These are phyloP conservation scores for Inosperma sp. DNA, from an alignment of 768 basidiomycete species.

Conservation along the genomic window DNA sequence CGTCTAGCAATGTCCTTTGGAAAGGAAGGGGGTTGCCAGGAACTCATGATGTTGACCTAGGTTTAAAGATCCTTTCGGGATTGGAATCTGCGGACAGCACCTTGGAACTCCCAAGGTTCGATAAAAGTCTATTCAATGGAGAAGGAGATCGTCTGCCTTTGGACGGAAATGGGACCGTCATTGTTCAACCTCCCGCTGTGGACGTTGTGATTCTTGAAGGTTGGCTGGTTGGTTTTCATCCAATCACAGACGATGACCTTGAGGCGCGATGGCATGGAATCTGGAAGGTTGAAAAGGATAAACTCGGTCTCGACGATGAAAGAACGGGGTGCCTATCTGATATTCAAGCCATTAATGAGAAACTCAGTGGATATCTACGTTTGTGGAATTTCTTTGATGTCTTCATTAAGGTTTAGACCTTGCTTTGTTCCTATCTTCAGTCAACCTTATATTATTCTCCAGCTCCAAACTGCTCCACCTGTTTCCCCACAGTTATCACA, in stretches of 20 bases:
- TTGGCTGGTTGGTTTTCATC: slow-evolving; percentile 89
- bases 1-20: slow-evolving; percentile 55
- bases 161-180: slow-evolving; percentile 35
- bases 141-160: slow-evolving; percentile 74
- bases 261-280: slow-evolving; percentile 47
- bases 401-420: slow-evolving; percentile 62
- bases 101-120: slow-evolving; percentile 72
- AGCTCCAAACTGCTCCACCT: slow-evolving; percentile 32
- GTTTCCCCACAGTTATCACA: slow-evolving; percentile 24
- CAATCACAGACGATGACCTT: slow-evolving; percentile 49
- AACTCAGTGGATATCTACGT: slow-evolving; percentile 51
- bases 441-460: not conserved
- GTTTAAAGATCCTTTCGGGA: slow-evolving; percentile 44
- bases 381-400: slow-evolving; percentile 71
- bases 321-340: slow-evolving; percentile 44
- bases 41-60: slow-evolving; percentile 80
- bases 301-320: slow-evolving; percentile 34
- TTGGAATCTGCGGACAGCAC: slow-evolving; percentile 43
- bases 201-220: slow-evolving; percentile 93
- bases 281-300: slow-evolving; percentile 38
- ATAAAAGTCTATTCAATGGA: slow-evolving; percentile 78
- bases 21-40: slow-evolving; percentile 89
- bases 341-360: slow-evolving; percentile 59
- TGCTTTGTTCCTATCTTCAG: not conserved
- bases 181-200: slow-evolving; percentile 37